These are phyloP conservation scores for Mallotus repandus DNA, from an alignment of 441 rosid species.

Conservation along the genomic window DNA sequence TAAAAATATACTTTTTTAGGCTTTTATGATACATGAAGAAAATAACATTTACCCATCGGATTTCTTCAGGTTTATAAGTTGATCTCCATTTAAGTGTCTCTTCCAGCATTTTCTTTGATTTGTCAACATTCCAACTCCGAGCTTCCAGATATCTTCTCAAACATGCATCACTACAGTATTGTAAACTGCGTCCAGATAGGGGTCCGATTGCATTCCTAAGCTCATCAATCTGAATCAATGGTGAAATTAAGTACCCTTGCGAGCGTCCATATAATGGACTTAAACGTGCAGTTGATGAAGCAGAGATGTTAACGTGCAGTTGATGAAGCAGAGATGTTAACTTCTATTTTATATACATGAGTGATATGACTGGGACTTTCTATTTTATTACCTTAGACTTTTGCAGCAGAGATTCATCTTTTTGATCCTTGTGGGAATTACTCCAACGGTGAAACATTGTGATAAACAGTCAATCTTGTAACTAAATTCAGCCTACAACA, in stretches of 20 bases:
- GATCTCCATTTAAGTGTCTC: slow-evolving; percentile 87
- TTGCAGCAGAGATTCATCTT: slow-evolving; percentile 38
- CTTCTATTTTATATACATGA: neutral
- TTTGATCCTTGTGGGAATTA: slow-evolving; percentile 46
- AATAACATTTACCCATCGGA: slow-evolving; percentile 59
- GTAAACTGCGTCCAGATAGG: slow-evolving; percentile 47
- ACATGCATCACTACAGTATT: slow-evolving; percentile 74
- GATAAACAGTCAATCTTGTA: slow-evolving; percentile 22
- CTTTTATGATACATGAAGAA: neutral
- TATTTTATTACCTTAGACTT: slow-evolving; percentile 63
- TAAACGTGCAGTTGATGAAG: neutral
- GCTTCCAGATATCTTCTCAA: slow-evolving; percentile 87
- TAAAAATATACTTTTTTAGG: neutral
- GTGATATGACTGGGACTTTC: neutral
- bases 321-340: neutral
- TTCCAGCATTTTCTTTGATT: slow-evolving; percentile 81
- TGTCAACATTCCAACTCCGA: slow-evolving; percentile 75
- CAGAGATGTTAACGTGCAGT: neutral
- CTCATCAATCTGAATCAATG: slow-evolving; percentile 52
- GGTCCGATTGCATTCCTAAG: slow-evolving; percentile 58
- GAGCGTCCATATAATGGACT: neutral
- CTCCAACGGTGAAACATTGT: slow-evolving; percentile 66
- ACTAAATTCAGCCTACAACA: slow-evolving; percentile 25
- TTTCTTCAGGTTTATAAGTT: slow-evolving; percentile 79
- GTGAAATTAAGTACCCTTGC: neutral